phyloP scores from a whole-genome alignment of 31 red algal genomes.

The Bonnemaisonia californica region DNA sequence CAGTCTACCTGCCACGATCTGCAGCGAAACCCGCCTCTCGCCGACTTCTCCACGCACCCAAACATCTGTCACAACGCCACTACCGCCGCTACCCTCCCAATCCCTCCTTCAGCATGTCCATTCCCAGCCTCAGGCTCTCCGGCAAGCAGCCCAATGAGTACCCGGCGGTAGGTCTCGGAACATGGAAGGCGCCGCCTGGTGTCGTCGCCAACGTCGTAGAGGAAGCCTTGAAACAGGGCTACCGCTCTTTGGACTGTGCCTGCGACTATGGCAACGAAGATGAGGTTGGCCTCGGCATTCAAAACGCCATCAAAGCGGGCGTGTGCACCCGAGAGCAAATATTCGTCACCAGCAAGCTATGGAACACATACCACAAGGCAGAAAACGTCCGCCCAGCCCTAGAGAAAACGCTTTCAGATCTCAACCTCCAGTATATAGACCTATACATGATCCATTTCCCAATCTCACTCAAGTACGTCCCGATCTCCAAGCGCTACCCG shows the following conservation, averaged over 20 bases:
- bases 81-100: too few species aligned
- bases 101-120: too few species aligned
- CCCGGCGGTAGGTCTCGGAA: slow-evolving; percentile 88
- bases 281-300: slow-evolving; percentile 72
- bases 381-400: slow-evolving; percentile 66
- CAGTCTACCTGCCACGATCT: too few species aligned
- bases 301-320: slow-evolving; percentile 23
- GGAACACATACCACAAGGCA: slow-evolving; percentile 77
- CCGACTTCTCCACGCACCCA: too few species aligned
- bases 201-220: slow-evolving; percentile 42
- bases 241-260: slow-evolving; percentile 88
- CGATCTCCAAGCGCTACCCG: slow-evolving; percentile 12
- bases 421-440: slow-evolving; percentile 80
- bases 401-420: slow-evolving; percentile 51
- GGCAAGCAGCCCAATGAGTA: too few species aligned
- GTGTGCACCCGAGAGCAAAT: slow-evolving; percentile 44
- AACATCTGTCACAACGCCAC: too few species aligned
- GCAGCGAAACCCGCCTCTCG: too few species aligned
- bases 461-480: slow-evolving; percentile 39
- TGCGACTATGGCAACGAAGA: slow-evolving; percentile 75
- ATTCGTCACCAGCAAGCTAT: slow-evolving; percentile 84
- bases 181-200: slow-evolving; percentile 70
- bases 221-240: slow-evolving; percentile 61
- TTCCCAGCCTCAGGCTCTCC: too few species aligned
- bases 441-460: slow-evolving; percentile 73